Evolutionary conservation across 2,329 filamentous ascomycete genomes (phyloP), one percentile per base, ranked within the genome.

Genomic region (Apiospora hydei): DNA sequence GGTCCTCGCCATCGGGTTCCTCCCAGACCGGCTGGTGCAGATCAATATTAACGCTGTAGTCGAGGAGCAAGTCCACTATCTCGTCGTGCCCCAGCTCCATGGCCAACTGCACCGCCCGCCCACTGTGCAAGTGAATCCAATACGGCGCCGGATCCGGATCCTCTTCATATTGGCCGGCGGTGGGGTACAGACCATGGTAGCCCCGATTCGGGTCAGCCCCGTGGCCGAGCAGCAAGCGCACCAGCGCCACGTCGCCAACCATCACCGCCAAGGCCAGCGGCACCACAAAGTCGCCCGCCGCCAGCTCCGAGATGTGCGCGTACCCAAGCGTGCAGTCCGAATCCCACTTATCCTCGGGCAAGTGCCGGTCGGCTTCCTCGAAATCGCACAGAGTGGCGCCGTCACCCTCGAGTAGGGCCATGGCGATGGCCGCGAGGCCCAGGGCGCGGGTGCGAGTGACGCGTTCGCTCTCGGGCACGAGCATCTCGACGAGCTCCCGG

Each of bases 191-290:
- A 6, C 38, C 57, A 13, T 68, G 70, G 64, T 44, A 71, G 30
- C 61, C 70, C n/a, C 16, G 21, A 44, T 71, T 67, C 21, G 70
- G 13, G 38, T 61, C 53, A 34, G 70, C 24, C 8, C 24, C 34
- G 24, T 61, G 16, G 18, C 16, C 53, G 8, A 38, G 24, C 24
- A 61, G 24, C 53, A 38, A 61, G 6, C 53, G 26, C 1, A 61
- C 53, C 24, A 61, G 53, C 24, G 18, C 13, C 34, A 34, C 30
- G 18, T 57, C 16, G 24, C 70, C 64, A 6, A 46, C 5, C 34
- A 66, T 18, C 70, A 38, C 34, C 21, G 70, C 70, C 14, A 30
- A 44, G 10, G 44, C 34, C n/a, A 71, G 61, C 47, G 70, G 70
- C 34, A 21, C 38, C 43, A 30, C 14, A 30, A 44, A 69, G 21